Evolutionary conservation across 371 early-diverging fungal genomes (phyloP).

Genomic region (Rhizopus arrhizus): DNA sequence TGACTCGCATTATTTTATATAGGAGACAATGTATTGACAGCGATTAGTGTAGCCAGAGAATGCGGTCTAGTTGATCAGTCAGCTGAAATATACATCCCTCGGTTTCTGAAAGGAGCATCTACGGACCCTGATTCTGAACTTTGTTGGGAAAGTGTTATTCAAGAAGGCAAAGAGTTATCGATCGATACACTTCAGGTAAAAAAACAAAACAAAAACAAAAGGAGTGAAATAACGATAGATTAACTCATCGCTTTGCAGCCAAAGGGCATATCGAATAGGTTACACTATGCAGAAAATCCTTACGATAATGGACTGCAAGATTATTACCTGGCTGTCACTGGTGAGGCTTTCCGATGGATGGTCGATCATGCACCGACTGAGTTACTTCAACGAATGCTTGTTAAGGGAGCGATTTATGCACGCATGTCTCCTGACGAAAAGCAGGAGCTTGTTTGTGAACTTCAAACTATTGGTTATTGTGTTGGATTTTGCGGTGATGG

Average conservation of each 20-base stretch:
- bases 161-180: slow-evolving; percentile 61
- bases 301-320: slow-evolving; percentile 21
- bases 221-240: slow-evolving; percentile 1
- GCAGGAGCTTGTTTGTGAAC: slow-evolving; percentile 85
- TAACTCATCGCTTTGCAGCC: not conserved
- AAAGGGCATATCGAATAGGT: not conserved
- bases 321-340: slow-evolving; percentile 90
- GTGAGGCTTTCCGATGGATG: slow-evolving; percentile 94
- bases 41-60: slow-evolving; percentile 94
- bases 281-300: slow-evolving; percentile 13
- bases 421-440: slow-evolving; percentile 99
- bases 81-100: slow-evolving; percentile 61
- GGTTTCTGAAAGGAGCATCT: slow-evolving; percentile 57
- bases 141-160: slow-evolving; percentile 74
- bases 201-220: slow-evolving; percentile 15
- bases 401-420: slow-evolving; percentile 93
- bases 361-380: slow-evolving; percentile 78
- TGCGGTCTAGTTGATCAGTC: slow-evolving; percentile 74
- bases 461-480: slow-evolving; percentile 89
- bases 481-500: slow-evolving; percentile 99
- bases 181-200: slow-evolving; percentile 64
- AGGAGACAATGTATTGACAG: slow-evolving; percentile 97
- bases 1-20: not conserved
- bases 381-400: slow-evolving; percentile 80
- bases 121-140: slow-evolving; percentile 58